phyloP scores from a whole-genome alignment of 148 eudicot species.

The Linanthus parryae region DNA sequence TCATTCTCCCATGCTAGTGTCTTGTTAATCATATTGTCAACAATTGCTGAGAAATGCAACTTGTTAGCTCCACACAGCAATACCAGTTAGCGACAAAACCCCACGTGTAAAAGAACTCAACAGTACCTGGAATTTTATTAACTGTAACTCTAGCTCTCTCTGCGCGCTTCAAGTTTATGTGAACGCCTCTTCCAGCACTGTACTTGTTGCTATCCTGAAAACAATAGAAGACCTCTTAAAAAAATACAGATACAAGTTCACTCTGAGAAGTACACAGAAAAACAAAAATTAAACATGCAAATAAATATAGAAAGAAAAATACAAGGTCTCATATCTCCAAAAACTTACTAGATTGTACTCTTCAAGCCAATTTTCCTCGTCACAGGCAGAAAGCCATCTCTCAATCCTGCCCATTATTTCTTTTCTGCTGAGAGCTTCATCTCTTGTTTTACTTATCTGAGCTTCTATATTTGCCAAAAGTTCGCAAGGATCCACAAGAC shows the following conservation, averaged over 20 bases:
- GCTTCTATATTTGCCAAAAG: conserved; percentile 54
- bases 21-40: conserved; percentile 62
- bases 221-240: background rate
- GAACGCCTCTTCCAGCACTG: conserved; percentile 92
- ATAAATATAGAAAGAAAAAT: no score
- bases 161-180: conserved; percentile 86
- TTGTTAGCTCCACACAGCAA: conserved; percentile 10
- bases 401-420: conserved; percentile 63
- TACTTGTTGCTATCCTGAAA: conserved; percentile 74
- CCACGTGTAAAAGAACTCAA: conserved; percentile 2
- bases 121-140: conserved; percentile 83
- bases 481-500: conserved; percentile 69
- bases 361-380: conserved; percentile 77
- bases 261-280: background rate
- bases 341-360: conserved; percentile 49
- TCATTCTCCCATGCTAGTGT: conserved; percentile 75
- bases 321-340: no score
- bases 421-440: conserved; percentile 59
- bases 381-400: conserved; percentile 63
- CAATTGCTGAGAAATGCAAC: conserved; percentile 40
- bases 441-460: conserved; percentile 48
- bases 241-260: background rate
- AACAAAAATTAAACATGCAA: no score
- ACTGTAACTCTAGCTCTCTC: conserved; percentile 77
- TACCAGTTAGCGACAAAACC: background rate